A percentile compares a stretch with the other conserved stretches of the same genome.
Conservation (phyloP, 2,329 filamentous ascomycete genomes). For the Dothidotthia symphoricarpi region DNA sequence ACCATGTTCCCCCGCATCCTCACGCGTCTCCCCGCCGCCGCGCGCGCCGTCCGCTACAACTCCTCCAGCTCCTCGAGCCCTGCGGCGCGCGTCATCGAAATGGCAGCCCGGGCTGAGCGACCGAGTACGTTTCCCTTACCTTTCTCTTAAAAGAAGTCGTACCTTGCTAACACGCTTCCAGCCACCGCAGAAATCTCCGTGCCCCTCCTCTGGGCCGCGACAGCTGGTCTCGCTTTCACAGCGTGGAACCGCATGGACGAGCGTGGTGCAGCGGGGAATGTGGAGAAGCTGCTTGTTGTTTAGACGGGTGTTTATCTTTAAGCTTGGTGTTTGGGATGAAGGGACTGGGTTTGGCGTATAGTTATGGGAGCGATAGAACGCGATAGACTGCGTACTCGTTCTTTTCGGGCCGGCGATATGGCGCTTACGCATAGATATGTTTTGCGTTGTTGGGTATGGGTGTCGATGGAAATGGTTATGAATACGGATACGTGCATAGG, state of each 20-base stretch:
- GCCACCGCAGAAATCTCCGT: conserved; percentile 30
- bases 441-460: no score
- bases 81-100: conserved; percentile 29
- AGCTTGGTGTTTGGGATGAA: no score
- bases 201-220: conserved; percentile 33
- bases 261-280: conserved; percentile 21
- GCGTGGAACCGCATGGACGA: conserved; percentile 35
- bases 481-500: no score
- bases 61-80: conserved; percentile 24
- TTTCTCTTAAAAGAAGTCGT: no score
- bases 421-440: no score
- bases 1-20: conserved; percentile 19
- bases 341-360: no score
- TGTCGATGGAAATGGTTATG: no score
- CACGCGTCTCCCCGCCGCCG: conserved; percentile 24
- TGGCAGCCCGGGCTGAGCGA: conserved; percentile 33
- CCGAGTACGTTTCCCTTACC: conserved; percentile 19
- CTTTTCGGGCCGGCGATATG: no score
- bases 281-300: conserved; percentile 33
- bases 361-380: no score
- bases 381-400: no score
- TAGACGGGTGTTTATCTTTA: no score
- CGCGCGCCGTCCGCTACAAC: conserved; percentile 32
- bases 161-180: not conserved
- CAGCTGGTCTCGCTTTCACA: conserved; percentile 26